phyloP scores from a whole-genome alignment of 176 grass and related monocot species.

The Chrysopogon serrulatus region DNA sequence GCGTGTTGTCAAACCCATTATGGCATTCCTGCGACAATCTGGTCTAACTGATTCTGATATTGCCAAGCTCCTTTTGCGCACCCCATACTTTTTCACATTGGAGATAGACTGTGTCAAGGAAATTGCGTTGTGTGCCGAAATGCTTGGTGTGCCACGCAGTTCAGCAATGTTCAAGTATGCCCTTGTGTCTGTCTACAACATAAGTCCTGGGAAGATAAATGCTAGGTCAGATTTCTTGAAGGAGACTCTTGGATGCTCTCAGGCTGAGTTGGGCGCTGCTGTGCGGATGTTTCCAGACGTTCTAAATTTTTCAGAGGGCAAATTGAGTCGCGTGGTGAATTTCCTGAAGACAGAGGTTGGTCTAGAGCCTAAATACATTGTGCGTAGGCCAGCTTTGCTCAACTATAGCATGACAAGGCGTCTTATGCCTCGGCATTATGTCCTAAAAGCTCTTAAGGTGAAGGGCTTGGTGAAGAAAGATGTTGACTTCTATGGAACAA shows the following conservation, averaged over 20 bases:
- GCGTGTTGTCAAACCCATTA: not conserved
- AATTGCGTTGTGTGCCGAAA: not conserved
- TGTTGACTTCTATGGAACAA: not conserved
- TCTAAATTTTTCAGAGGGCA: not conserved
- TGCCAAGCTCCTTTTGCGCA: too few relatives aligned
- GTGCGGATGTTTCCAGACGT: slow-evolving; percentile 18
- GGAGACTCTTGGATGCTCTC: slow-evolving; percentile 39
- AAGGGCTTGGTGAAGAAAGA: slow-evolving; percentile 29
- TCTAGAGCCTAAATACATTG: slow-evolving; percentile 4
- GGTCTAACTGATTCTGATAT: not conserved
- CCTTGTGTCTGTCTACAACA: not conserved
- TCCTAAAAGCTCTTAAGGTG: slow-evolving; percentile 25
- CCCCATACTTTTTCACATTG: not conserved
- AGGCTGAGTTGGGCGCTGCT: slow-evolving; percentile 15
- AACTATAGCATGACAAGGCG: slow-evolving; percentile 29
- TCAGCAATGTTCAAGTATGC: slow-evolving; percentile 5
- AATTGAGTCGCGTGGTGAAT: slow-evolving; percentile 5
- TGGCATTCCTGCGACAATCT: not conserved
- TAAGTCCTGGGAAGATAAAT: not conserved
- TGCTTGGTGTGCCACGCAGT: not conserved
- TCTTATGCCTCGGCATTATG: slow-evolving; percentile 24
- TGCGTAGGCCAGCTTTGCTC: not conserved
- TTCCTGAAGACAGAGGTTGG: slow-evolving; percentile 35
- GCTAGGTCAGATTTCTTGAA: slow-evolving; percentile 1
- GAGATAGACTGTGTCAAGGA: not conserved